phyloP scores from a whole-genome alignment of 129 eudicot species.

The Calendula officinalis region DNA sequence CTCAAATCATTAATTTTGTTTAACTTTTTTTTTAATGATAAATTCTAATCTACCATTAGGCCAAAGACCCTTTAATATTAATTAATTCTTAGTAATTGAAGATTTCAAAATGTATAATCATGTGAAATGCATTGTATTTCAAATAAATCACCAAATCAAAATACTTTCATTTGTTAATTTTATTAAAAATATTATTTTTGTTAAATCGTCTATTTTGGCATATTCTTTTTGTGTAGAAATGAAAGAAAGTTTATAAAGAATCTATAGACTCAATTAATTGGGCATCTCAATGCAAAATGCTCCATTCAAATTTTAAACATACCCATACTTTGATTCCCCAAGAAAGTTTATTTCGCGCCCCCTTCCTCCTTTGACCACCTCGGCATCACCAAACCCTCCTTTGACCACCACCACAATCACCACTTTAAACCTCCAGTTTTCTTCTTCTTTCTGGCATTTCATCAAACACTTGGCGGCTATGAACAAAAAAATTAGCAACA shows the following conservation, averaged over 20 bases:
- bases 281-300: slow-evolving; percentile 32
- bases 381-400: too few relatives aligned
- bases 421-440: slow-evolving; percentile 5
- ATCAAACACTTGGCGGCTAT: slow-evolving; percentile 47
- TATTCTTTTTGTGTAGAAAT: slow-evolving; percentile 1
- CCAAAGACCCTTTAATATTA: too few relatives aligned
- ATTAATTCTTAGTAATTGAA: too few relatives aligned
- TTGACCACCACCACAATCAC: not conserved
- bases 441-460: slow-evolving; percentile 40
- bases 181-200: not conserved
- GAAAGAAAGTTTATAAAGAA: slow-evolving; percentile 10
- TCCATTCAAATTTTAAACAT: slow-evolving; percentile 56
- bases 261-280: slow-evolving; percentile 17
- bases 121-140: too few relatives aligned
- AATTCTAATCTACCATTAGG: too few relatives aligned
- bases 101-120: too few relatives aligned
- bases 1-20: too few relatives aligned
- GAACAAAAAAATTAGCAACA: slow-evolving; percentile 23
- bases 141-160: not conserved
- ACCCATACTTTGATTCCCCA: slow-evolving; percentile 39
- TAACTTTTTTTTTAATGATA: too few relatives aligned
- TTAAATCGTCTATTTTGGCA: slow-evolving; percentile 18
- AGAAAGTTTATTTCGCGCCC: slow-evolving; percentile 47
- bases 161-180: too few relatives aligned
- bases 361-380: slow-evolving; percentile 48